Evolutionary conservation across 495 filamentous ascomycete species (phyloP), one percentile per base, ranked within the genome.

Genomic region (Aspergillus bridgeri): DNA sequence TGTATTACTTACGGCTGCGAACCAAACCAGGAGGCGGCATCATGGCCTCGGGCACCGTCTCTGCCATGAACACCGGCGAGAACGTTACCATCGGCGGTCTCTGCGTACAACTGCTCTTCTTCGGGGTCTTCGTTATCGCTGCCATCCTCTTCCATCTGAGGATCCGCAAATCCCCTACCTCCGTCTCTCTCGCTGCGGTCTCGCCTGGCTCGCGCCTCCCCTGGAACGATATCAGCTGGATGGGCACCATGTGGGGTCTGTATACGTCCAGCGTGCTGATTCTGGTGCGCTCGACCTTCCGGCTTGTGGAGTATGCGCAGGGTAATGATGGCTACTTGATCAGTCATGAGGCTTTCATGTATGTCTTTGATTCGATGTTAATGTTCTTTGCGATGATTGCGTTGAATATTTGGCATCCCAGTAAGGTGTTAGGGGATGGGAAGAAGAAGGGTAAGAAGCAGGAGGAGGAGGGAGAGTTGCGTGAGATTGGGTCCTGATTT

Each of bases 251-350:
- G 50, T 50, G 18, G 86, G 67, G 76, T 42, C 72, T 87, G 1
- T 89, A 87, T 59, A 51, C 51, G 2, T 71, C 71, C 5, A 81
- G 75, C 49, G 62, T 58, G 1, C 66, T 88, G 25, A 87, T 90
- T 54, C 60, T 90, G 54, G 63, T 88, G 2, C 76, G 87, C 15
- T 82, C 74, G 18, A 52, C 88, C 5, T 88, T 85, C 61, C 75
- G 87, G n/a, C 67, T 86, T 17, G 60, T 86, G 5, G 87, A 91
- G 69, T 90, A 83, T 60, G 50, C 76, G 1, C 74, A 83, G 67
- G 86, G 86, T 0, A 62, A 77, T 38, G 65, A 69, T 11, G 84
- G 86, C 0, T 70, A 66, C 57, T 33, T 82, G 19, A 61, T 86
- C 24, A 62, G 53, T 8, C 76, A 82, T 51, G 86, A 89, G 71